Percentiles rank a stretch among this genome's conserved stretches.
Conservation (phyloP, 1,284 basidiomycete genomes). For the Tylopilus sp. region DNA sequence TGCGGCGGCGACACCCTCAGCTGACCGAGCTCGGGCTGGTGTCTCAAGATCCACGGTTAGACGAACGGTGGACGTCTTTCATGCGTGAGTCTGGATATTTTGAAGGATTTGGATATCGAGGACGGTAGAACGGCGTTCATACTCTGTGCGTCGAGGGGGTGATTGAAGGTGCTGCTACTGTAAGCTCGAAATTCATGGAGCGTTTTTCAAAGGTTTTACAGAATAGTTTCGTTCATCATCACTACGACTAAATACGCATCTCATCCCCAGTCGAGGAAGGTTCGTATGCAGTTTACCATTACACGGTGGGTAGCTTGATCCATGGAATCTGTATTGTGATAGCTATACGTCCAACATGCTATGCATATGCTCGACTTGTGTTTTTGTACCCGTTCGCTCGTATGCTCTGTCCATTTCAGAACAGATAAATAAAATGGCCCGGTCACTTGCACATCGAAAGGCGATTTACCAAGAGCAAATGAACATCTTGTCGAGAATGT, state of each 20-base stretch:
- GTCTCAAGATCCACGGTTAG: conserved; percentile 62
- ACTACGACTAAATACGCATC: neutral
- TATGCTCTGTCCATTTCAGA: neutral
- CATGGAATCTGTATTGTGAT: neutral
- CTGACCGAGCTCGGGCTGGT: conserved; percentile 64
- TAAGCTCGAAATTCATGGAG: neutral
- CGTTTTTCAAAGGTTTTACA: neutral
- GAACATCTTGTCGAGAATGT: no score
- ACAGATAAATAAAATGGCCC: neutral
- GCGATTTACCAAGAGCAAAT: neutral
- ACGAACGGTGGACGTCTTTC: conserved; percentile 69
- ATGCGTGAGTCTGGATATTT: conserved; percentile 64
- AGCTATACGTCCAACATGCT: neutral
- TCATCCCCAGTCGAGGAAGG: neutral
- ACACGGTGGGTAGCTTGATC: no score
- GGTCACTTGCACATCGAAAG: neutral
- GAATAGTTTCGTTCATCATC: neutral
- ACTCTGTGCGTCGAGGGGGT: neutral
- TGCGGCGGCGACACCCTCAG: conserved; percentile 40
- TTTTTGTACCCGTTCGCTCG: neutral
- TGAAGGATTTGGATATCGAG: conserved; percentile 44
- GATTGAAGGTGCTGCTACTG: neutral
- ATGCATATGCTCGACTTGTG: neutral
- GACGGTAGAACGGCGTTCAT: conserved; percentile 25
- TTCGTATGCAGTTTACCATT: neutral